Evolutionary conservation across 495 filamentous ascomycete species (phyloP), one percentile per base, ranked within the genome.

Genomic region (Xylaria scruposa): DNA sequence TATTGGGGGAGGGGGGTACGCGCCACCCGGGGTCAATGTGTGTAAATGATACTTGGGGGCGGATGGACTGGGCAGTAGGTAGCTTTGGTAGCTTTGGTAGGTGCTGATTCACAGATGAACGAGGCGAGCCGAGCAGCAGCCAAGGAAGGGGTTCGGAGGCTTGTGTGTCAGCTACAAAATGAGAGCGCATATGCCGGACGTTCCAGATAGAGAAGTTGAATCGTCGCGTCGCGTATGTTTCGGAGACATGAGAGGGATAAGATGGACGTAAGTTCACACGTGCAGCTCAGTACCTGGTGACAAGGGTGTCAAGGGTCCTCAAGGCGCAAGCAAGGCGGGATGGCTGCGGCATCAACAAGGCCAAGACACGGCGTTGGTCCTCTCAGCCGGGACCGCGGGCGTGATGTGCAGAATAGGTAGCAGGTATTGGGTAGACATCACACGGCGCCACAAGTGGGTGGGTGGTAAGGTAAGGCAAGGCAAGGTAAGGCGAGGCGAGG

Each of bases 151-250:
- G 61, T 65, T 64, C 60, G 33, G 51, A 24, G 69, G 67, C 4
- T 49, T 47, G 54, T 49, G 46, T 51, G 38, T 44, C 46, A 68
- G 47, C 46, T 26, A 49, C 17, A 24, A 3, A 49, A 19, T 63
- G 61, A 70, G 36, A 47, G 68, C 60, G 53, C 68, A 58, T 73
- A 70, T 60, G 75, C 70, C 71, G 72, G 62, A 64, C 49, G 62
- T 69, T 73, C 67, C 63, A 56, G n/a, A 67, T 70, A 63, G 64
- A 65, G 70, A 24, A 73, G 24, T 38, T 24, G 26, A 70, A 29
- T 13, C 63, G 71, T 47, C 42, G 59, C 38, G 66, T 68, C n/a
- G 31, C 10, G 49, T 54, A 53, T 9, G 24, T 15, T 36, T 26
- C 42, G 17, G 46, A 47, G 36, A 38, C 38, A 40, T n/a, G 38